phyloP scores from a whole-genome alignment of 2,329 filamentous ascomycete species.

The Leptographium galeiforme region DNA sequence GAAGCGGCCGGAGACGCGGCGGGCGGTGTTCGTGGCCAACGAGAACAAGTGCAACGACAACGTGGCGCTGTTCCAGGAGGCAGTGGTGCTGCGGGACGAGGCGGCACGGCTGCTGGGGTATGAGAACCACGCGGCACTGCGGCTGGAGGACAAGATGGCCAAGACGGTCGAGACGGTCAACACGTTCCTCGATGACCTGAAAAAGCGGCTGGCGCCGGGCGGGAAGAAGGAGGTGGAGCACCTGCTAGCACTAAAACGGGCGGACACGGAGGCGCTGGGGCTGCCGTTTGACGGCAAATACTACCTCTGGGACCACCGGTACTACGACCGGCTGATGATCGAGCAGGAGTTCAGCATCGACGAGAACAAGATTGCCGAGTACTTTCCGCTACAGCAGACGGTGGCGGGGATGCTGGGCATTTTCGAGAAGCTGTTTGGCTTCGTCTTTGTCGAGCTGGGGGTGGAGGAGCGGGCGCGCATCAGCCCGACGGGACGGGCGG shows the following conservation, averaged over 20 bases:
- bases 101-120: constrained; percentile 66
- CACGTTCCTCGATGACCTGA: constrained; percentile 59
- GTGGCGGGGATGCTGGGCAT: constrained; percentile 70
- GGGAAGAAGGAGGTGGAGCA: constrained; percentile 57
- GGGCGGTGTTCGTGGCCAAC: constrained; percentile 57
- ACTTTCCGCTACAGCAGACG: constrained; percentile 65
- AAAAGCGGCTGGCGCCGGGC: constrained; percentile 51
- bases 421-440: constrained; percentile 70
- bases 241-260: constrained; percentile 62
- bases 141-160: constrained; percentile 76
- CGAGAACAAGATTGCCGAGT: constrained; percentile 68
- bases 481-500: constrained; percentile 52
- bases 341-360: constrained; percentile 71
- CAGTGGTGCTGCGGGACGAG: constrained; percentile 63
- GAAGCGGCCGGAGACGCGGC: constrained; percentile 53
- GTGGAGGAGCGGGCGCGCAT: constrained; percentile 50
- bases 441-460: constrained; percentile 62
- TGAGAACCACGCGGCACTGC: constrained; percentile 60
- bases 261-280: constrained; percentile 47
- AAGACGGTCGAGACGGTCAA: constrained; percentile 61
- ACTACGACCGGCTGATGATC: constrained; percentile 67
- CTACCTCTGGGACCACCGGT: constrained; percentile 73
- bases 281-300: constrained; percentile 53
- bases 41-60: constrained; percentile 74
- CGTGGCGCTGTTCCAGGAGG: constrained; percentile 59